Conservation (phyloP, 306 rosid genomes). For the Castanospermum australe region DNA sequence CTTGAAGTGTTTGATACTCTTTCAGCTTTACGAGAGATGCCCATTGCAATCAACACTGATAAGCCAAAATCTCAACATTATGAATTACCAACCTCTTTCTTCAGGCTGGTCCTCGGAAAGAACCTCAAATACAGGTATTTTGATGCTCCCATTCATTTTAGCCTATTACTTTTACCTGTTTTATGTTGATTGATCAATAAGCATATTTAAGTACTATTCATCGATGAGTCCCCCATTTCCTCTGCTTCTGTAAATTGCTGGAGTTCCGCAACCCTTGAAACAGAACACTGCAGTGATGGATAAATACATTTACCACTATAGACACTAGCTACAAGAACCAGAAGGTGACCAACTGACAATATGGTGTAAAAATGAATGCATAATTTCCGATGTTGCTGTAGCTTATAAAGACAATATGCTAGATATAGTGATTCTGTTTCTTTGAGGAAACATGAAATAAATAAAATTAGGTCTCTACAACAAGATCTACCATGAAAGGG, state of each 20-base stretch:
- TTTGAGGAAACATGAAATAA: neutral
- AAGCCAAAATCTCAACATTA: conserved; percentile 77
- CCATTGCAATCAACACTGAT: conserved; percentile 79
- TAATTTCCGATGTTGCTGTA: neutral
- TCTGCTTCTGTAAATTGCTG: neutral
- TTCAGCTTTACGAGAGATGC: conserved; percentile 82
- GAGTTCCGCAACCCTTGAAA: neutral
- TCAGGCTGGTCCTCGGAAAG: conserved; percentile 76
- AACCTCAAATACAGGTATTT: conserved; percentile 84
- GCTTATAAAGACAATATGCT: neutral
- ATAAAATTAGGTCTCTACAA: neutral
- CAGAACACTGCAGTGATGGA: neutral
- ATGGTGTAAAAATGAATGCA: neutral
- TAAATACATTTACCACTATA: neutral
- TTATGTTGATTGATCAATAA: too few relatives aligned
- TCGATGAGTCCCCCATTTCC: too few relatives aligned
- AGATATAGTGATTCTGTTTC: neutral
- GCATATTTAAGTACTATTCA: too few relatives aligned
- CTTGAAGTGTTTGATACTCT: neutral
- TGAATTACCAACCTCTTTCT: conserved; percentile 90
- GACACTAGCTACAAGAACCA: neutral
- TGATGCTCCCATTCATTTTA: neutral
- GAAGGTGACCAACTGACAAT: neutral
- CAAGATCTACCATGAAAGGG: neutral
- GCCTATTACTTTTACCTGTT: neutral